These are phyloP conservation scores for Porcisia deanei DNA, from an alignment of 208 protist genomes.

Conservation along the genomic window DNA sequence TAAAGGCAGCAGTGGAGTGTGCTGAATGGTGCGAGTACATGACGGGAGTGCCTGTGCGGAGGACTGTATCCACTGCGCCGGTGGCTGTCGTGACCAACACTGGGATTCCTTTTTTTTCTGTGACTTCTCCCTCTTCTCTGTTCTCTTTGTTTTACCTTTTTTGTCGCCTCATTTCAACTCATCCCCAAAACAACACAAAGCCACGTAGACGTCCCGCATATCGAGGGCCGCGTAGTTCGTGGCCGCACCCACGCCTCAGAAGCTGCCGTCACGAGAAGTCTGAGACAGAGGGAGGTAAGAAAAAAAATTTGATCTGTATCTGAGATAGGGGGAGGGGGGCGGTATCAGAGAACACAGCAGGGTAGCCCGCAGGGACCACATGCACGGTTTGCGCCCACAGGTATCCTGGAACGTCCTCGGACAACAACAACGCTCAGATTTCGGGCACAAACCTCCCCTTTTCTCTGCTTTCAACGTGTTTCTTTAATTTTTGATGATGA, in stretches of 20 bases:
- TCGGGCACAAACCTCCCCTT: neutral
- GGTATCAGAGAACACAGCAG: too few relatives aligned
- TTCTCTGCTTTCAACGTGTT: neutral
- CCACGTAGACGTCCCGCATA: neutral
- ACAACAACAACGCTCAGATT: neutral
- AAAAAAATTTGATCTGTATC: too few relatives aligned
- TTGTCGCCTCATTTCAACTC: slow-evolving; percentile 12
- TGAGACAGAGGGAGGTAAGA: too few relatives aligned
- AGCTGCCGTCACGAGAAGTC: neutral
- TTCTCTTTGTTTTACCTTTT: slow-evolving; percentile 6
- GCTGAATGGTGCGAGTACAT: neutral
- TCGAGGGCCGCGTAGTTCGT: neutral
- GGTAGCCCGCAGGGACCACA: too few relatives aligned
- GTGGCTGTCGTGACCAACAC: neutral
- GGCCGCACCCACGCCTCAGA: neutral
- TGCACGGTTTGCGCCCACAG: neutral
- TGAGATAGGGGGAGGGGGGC: too few relatives aligned
- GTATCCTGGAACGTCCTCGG: neutral
- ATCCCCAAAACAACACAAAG: slow-evolving; percentile 5
- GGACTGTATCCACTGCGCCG: neutral
- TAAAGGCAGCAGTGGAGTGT: neutral
- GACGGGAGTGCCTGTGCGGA: neutral
- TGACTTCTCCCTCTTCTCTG: slow-evolving; percentile 2
- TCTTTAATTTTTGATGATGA: too few relatives aligned
- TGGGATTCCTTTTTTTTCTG: neutral